These are phyloP conservation scores for Canna indica DNA, from an alignment of 176 grass and related monocot species.

Conservation along the genomic window DNA sequence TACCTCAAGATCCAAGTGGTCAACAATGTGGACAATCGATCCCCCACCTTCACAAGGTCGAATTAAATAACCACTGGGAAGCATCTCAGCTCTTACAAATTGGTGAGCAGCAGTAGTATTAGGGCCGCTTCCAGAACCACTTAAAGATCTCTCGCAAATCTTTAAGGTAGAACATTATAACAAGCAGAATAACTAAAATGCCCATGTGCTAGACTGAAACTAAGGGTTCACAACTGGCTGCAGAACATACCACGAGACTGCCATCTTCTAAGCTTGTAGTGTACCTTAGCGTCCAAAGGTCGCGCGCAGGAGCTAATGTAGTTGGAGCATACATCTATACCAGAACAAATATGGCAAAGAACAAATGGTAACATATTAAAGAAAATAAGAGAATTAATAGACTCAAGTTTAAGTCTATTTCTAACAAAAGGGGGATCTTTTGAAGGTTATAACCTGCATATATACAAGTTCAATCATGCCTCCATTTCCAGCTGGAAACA, in stretches of 20 bases:
- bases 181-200: slow-evolving; percentile 13
- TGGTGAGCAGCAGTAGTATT: slow-evolving; percentile 54
- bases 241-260: slow-evolving; percentile 61
- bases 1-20: slow-evolving; percentile 90
- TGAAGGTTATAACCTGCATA: slow-evolving; percentile 61
- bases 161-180: slow-evolving; percentile 23
- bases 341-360: background rate
- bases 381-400: background rate
- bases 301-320: slow-evolving; percentile 84
- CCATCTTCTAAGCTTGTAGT: slow-evolving; percentile 76
- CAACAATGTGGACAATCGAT: slow-evolving; percentile 94
- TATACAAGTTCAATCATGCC: slow-evolving; percentile 85
- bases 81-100: slow-evolving; percentile 96
- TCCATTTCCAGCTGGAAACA: slow-evolving; percentile 88
- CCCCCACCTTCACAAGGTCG: slow-evolving; percentile 81
- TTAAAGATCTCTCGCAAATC: slow-evolving; percentile 96
- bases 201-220: background rate
- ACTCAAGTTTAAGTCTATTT: slow-evolving; percentile 2
- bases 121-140: slow-evolving; percentile 73
- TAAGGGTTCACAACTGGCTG: background rate
- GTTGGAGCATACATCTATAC: slow-evolving; percentile 96
- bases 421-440: background rate
- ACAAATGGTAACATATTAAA: background rate
- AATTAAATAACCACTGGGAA: slow-evolving; percentile 90
- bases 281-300: slow-evolving; percentile 97